phyloP scores from a whole-genome alignment of 306 rosid species.

The Sesbania bispinosa region DNA sequence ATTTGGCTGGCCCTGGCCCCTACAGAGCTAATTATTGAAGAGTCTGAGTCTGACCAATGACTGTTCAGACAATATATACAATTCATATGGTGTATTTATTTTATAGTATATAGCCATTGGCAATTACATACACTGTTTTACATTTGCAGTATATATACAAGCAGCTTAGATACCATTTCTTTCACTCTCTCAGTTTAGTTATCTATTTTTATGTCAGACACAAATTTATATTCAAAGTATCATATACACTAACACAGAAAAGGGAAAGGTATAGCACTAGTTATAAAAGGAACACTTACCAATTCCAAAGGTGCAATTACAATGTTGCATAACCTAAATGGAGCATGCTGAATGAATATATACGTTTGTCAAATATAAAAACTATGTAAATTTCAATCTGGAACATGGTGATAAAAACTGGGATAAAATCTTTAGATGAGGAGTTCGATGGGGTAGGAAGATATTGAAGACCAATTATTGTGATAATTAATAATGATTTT shows the following conservation, averaged over 20 bases:
- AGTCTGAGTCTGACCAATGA: constrained; percentile 6
- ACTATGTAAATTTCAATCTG: not conserved
- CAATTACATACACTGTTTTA: not conserved
- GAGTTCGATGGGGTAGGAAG: not conserved
- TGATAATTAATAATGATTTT: not conserved
- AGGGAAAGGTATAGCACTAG: too few relatives aligned
- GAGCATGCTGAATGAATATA: not conserved
- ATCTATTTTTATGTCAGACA: not conserved
- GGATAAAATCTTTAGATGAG: not conserved
- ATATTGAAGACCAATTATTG: not conserved
- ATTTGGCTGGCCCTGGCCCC: not conserved
- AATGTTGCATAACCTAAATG: constrained; percentile 4
- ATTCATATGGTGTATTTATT: constrained; percentile 22
- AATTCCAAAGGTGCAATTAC: not conserved
- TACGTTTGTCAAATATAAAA: not conserved
- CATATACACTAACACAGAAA: not conserved
- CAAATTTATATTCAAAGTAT: not conserved
- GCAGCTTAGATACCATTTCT: not conserved
- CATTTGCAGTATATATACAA: constrained; percentile 3
- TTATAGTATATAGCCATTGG: constrained; percentile 13
- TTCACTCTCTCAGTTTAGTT: not conserved
- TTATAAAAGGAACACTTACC: not conserved
- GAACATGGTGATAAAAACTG: not conserved
- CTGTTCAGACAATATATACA: constrained; percentile 1
- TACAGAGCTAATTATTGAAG: not conserved